Evolutionary conservation across 2,329 filamentous ascomycete species (phyloP), one percentile per base, ranked within the genome.

Genomic region (Endoconidiophora laricicola): DNA sequence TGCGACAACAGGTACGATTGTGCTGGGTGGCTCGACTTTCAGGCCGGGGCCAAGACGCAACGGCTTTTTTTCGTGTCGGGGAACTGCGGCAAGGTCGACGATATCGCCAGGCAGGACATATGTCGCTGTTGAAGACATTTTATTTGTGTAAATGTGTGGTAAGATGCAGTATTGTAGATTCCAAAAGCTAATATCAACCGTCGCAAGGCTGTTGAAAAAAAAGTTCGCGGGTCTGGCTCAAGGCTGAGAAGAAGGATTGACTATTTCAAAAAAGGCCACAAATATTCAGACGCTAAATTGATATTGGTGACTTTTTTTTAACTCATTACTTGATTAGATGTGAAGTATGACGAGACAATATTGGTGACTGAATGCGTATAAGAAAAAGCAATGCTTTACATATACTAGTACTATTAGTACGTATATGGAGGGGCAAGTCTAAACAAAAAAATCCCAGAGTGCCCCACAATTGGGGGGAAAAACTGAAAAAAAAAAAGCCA

Each of bases 21-120:
- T 78, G 57, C 74, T 76, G n/a, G 84, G 82, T 41, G 85, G 84
- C 53, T 86, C 78, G 63, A 93, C 80, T 54, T 83, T 82, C 52
- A 95, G 72, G 50, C 88, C 88, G 14, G 86, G 84, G 24, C 88
- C 88, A 23, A 95, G 73, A 50, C 84, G 85, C 55, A 94, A 70
- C 38, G 86, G 77, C 54, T 77, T 70, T 57, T 80, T 85, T 44
- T 73, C 71, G 55, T 81, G 73, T 26, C 75, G 75, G 2, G 86
- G 85, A 37, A 94, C 72, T 36, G 74, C 66, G 23, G 74, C 70
- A 1, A 74, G 63, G 52, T 85, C 76, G 43, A 95, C 73, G 29
- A 68, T 61, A 58, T 95, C 87, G 56, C 91, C 88, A 0, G 91
- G 91, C 5, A 96, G 76, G 54, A 95, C 76, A 55, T 90, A 69